Evolutionary conservation across 1,139 yeast species (phyloP), one percentile per base, ranked within the genome.

Genomic region (Scheffersomyces illinoinensis): DNA sequence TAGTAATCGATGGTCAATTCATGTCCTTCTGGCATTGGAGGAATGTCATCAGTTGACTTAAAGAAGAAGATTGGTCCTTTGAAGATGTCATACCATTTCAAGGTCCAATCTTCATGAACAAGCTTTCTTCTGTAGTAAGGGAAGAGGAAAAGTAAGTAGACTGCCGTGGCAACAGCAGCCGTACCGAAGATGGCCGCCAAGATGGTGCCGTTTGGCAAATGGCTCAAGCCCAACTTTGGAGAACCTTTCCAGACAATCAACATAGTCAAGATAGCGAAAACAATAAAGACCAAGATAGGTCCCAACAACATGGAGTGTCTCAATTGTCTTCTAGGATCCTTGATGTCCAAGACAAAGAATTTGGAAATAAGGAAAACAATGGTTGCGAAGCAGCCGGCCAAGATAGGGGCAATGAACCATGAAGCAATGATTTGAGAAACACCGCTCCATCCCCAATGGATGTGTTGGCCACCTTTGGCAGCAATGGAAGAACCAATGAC

Each of bases 361-460:
- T 89, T 90, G 59, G 89, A 83, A 57, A 85, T 72, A 61, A 87
- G 73, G 71, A 88, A 89, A 58, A 86, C 73, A 54, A 84, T 74
- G 4, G 90, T 73, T 3, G 91, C 87, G 65, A 90, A 83, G 47
- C 72, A 67, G 65, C 93, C 93, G 20, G 93, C 89, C 62, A 89
- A 76, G 20, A 80, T 71, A n/a, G 96, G 95, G 17, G 95, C 93
- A 75, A 89, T 86, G 68, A 88, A 87, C 93, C 95, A 89, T 14
- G 93, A 87, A 4, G 95, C 95, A 63, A 88, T 84, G 65, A 89
- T 89, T 72, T 87, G 89, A 1, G 90, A 71, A 61, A 89, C 89
- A 52, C 93, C 93, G 20, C 65, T 61, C 95, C 95, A 89, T 24
- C 92, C 93, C 96, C 95, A 89, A 60, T 73, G 76, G 60, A 89